Percentiles rank a stretch among this genome's conserved stretches.
phyloP scores from a whole-genome alignment of 768 basidiomycete species.

The Sarcodon aspratus region DNA sequence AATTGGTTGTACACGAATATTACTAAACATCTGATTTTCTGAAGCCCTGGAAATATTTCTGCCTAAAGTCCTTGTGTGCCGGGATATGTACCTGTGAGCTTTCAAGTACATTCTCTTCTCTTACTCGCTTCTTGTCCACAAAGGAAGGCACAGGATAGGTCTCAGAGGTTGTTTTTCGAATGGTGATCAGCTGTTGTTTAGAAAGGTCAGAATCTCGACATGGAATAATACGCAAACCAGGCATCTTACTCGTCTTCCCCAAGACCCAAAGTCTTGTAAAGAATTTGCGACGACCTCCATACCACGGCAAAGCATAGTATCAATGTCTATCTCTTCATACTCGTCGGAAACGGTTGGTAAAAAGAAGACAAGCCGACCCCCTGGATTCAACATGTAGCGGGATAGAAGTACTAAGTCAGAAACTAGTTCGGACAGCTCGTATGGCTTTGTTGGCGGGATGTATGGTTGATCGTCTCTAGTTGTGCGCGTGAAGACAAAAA shows the following conservation, averaged over 20 bases:
- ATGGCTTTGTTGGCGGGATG: slow-evolving; percentile 84
- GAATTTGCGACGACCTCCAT: slow-evolving; percentile 87
- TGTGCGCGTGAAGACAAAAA: not conserved
- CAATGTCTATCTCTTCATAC: slow-evolving; percentile 80
- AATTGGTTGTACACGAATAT: too few species aligned
- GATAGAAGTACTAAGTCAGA: slow-evolving; percentile 73
- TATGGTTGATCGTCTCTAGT: slow-evolving; percentile 55
- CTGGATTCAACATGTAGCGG: slow-evolving; percentile 74
- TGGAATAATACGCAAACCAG: not conserved
- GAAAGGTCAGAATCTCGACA: not conserved
- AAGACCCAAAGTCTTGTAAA: slow-evolving; percentile 87
- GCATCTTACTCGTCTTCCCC: slow-evolving; percentile 76
- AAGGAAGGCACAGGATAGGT: slow-evolving; percentile 46
- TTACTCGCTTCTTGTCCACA: slow-evolving; percentile 17
- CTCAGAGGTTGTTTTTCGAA: slow-evolving; percentile 51
- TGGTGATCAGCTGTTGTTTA: slow-evolving; percentile 73
- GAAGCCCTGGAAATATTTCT: slow-evolving; percentile 83
- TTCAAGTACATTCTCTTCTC: not conserved
- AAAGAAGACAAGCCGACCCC: slow-evolving; percentile 91
- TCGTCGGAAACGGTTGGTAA: slow-evolving; percentile 87
- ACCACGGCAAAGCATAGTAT: slow-evolving; percentile 67
- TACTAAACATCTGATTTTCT: slow-evolving; percentile 24
- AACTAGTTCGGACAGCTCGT: slow-evolving; percentile 80
- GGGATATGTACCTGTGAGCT: slow-evolving; percentile 35
- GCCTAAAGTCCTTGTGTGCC: slow-evolving; percentile 82